These are phyloP conservation scores for Cordyceps fumosorosea DNA, from an alignment of 2,329 filamentous ascomycete genomes.

Conservation along the genomic window DNA sequence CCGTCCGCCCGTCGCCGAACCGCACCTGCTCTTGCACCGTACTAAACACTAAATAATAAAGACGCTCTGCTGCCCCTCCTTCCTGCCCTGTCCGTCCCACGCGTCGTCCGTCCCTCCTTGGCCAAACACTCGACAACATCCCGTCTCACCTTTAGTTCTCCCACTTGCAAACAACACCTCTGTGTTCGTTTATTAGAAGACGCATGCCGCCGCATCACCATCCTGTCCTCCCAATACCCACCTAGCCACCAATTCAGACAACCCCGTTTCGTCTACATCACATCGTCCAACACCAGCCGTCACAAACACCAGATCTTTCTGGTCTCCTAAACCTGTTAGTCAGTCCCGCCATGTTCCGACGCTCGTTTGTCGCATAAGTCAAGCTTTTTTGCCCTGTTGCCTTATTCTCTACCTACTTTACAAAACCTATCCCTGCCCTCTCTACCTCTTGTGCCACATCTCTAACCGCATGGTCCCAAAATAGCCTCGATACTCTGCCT, in stretches of 20 bases:
- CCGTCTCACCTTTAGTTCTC: background rate
- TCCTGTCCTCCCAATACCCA: background rate
- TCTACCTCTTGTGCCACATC: background rate
- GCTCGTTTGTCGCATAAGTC: background rate
- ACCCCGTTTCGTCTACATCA: background rate
- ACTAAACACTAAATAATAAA: background rate
- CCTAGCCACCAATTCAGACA: background rate
- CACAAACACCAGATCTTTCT: background rate
- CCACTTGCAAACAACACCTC: background rate
- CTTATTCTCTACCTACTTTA: background rate
- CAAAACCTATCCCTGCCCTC: background rate
- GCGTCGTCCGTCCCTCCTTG: background rate
- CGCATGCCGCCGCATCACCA: background rate
- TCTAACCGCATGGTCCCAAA: background rate
- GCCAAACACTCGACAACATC: background rate
- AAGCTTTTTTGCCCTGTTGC: background rate
- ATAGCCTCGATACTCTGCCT: constrained; percentile 1
- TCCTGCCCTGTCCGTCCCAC: constrained; percentile 1
- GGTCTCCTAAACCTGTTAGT: background rate
- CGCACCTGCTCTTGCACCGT: background rate
- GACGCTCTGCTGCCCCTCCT: constrained; percentile 4
- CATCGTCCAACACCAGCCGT: background rate
- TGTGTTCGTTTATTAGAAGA: background rate
- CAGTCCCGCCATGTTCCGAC: background rate
- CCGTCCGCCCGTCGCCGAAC: background rate